Base-by-base conservation (phyloP, 2,329 filamentous ascomycete species). In the Penicillium griseofulvum region DNA sequence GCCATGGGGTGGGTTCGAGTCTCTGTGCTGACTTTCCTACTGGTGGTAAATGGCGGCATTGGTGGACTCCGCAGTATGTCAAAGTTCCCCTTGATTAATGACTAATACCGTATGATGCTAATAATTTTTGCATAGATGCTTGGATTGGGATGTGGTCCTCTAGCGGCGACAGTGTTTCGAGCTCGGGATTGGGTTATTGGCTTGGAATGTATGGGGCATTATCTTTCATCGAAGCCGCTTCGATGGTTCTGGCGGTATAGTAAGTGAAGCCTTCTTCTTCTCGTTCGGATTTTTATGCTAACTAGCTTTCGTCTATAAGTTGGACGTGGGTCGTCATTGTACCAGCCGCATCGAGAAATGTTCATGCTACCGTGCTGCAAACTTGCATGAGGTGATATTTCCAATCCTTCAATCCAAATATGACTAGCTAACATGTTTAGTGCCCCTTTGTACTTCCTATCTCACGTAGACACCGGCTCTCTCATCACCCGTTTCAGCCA, bases 361-460 rank as follows among this genome's bases (percentile, higher is more conserved):
- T 69, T 9, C 68, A 70, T 43, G 52, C 56, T 4, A 56, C 48
- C 7, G 62, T 63, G 5, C 48, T 69, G 31, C 39, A 48, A 12
- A 26, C 63, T 49, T 57, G 50, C 17, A 53, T 58, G 49, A 67
- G 38, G 47, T 39, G 38, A 31, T 7, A 37, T 19, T 11, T 4
- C 16, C 16, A 43, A 29, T n/a, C 12, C 41, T 14, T 28, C n/a
- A 17, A 29, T 17, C 10, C 1, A 24, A 29, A 26, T 37, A 16
- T 3, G 1, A 11, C 11, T 14, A 12, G 36, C 53, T 55, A 26
- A 55, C 16, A n/a, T 8, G 5, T n/a, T 5, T 11, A 55, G 68
- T 39, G 74, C 75, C n/a, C 69, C 73, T 19, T 64, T 77, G 64
- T 71, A 71, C 3, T 79, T 77, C 61, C 75, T 79, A 51, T 66